Evolutionary conservation across 768 basidiomycete genomes (phyloP), one percentile per base, ranked within the genome.

Genomic region (Tylopilus sp.): DNA sequence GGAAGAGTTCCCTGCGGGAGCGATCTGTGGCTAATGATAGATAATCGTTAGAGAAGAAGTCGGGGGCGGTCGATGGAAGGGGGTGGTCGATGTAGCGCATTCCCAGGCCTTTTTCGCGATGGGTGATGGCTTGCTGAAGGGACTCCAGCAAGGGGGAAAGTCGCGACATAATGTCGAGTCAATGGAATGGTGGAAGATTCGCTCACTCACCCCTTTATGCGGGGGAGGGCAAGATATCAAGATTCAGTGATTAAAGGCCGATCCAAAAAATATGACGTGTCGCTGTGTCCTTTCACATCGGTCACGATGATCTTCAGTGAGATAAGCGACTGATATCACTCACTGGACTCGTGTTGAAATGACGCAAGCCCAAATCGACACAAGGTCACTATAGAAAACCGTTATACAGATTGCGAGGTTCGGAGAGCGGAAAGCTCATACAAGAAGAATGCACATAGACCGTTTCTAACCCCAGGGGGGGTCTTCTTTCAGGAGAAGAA

Each of bases 41-140:
- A 55, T 79, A 81, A 57, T 81, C 80, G 42, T 78, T 81, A 6
- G 79, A 76, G 40, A 73, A 74, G 47, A 77, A 66, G 47, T 76
- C 75, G 2, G 62, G 59, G 30, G 58, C 56, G 38, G 47, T 38
- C 12, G 62, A 52, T 10, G 62, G 59, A 30, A 57, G 62, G 7
- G 59, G 59, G 1, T 45, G 10, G n/a, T 62, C 50, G 33, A 62
- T 47, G 26, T 12, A 17, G 46, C 53, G 51, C 26, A 44, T 15
- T n/a, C 48, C 48, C 33, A 54, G 31, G 15, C 59, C 56, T 20
- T n/a, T 51, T 8, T 25, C 39, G 21, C 59, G 48, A 38, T 33
- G 31, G 5, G 41, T 13, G 28, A 61, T 23, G 4, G 59, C 59
- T 22, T 36, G 40, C 17, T 51, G 53, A 26, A 63, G 62, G 21